Evolutionary conservation across 192 early-diverging fungal genomes (phyloP).

Genomic region (Kappamyces sp.): DNA sequence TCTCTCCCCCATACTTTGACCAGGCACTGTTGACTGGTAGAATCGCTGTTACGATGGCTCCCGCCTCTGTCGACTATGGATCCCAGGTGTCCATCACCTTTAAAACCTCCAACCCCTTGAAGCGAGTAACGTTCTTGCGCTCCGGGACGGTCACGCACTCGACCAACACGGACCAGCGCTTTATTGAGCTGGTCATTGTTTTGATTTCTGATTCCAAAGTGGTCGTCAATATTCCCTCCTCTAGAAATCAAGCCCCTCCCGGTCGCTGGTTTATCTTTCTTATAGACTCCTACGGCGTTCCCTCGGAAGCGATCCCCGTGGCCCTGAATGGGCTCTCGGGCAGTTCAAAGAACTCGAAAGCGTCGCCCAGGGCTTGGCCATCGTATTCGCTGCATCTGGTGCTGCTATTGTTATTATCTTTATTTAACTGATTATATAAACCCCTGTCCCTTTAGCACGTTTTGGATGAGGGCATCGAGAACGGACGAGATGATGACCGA

Average conservation of each 20-base stretch:
- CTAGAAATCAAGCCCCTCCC: constrained; percentile 24
- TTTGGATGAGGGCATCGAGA: too few relatives aligned
- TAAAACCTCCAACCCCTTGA: constrained; percentile 11
- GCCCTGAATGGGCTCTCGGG: background rate
- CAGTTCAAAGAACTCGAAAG: too few relatives aligned
- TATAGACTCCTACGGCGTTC: constrained; percentile 23
- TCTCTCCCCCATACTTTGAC: constrained; percentile 13
- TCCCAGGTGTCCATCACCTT: constrained; percentile 17
- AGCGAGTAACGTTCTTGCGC: constrained; percentile 21
- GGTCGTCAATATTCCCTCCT: constrained; percentile 24
- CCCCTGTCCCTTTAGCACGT: too few relatives aligned
- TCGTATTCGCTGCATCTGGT: too few relatives aligned
- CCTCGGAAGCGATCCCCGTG: constrained; percentile 21
- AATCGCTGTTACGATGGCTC: constrained; percentile 9
- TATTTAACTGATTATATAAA: too few relatives aligned
- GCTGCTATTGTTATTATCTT: too few relatives aligned
- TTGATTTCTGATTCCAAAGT: constrained; percentile 3
- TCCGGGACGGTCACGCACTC: constrained; percentile 37
- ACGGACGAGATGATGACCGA: background rate
- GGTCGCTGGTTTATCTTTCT: constrained; percentile 40
- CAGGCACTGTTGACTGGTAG: background rate
- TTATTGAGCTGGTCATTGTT: constrained; percentile 26
- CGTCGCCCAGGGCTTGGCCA: too few relatives aligned
- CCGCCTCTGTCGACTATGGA: constrained; percentile 18
- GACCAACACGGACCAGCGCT: constrained; percentile 39